Evolutionary conservation across 768 basidiomycete species (phyloP), one percentile per base, ranked within the genome.

Genomic region (Rubroboletus satanas): DNA sequence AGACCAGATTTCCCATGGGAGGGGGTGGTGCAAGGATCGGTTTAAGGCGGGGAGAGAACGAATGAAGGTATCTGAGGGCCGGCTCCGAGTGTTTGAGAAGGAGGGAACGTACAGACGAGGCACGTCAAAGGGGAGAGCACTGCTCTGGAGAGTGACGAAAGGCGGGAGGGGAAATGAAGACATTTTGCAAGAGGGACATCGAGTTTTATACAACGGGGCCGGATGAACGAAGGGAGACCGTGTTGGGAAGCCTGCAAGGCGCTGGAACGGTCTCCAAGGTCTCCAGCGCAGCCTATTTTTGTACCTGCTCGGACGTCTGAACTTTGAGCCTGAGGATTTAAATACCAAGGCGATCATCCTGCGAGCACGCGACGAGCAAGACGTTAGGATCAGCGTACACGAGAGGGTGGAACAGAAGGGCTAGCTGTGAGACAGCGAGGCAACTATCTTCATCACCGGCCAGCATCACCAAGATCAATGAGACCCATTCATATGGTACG

Each of bases 1-100:
- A 91, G 62, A 92, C 72, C 60, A 93, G 79, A 46, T 83, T 84
- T 58, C 90, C 91, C 91, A 93, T 93, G 35, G 15, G 45, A 36
- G 29, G 23, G 55, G 55, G 55, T 50, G 42, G 36, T 28, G 23
- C 5, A 38, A 21, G n/a, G 45, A 1, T 28, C 9, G 42, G 4
- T 29, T 45, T 38, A 36, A 23, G 17, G 17, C 28, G 7, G 17
- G 36, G 26, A 15, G 50, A 44, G 15, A 38, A 41, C 18, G 18
- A n/a, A 21, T 18, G 9, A 29, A 33, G 8, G 15, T 32, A 42
- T 67, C 63, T 63, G 61, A 62, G 61, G 65, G 58, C 54, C 53
- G 32, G 51, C 57, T 43, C 48, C 44, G 38, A 49, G 50, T 33
- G n/a, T 26, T 26, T 26, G 9, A n/a, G 11, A 17, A 45, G 15